Evolutionary conservation across 768 basidiomycete genomes (phyloP).

Genomic region (Fomitopsis serialis): DNA sequence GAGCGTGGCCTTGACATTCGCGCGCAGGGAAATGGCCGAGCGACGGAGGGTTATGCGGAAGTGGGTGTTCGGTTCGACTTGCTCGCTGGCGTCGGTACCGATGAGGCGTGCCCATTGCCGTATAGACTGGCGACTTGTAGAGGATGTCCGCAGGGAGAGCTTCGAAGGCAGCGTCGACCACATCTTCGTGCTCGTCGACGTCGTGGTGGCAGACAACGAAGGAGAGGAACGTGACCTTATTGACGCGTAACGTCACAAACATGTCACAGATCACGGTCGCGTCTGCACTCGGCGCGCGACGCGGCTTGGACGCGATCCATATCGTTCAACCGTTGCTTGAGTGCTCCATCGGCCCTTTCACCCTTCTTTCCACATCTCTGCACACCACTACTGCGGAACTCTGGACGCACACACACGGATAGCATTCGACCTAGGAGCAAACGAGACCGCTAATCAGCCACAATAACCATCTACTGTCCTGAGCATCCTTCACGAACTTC

Average conservation of each 20-base stretch:
- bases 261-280: background rate
- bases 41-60: slow-evolving; percentile 87
- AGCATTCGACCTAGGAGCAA: too few species aligned
- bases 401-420: too few species aligned
- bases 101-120: background rate
- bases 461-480: too few species aligned
- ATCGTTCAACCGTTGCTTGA: background rate
- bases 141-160: background rate
- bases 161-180: background rate
- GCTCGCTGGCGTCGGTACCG: background rate
- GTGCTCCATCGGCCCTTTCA: background rate
- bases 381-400: background rate
- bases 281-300: background rate
- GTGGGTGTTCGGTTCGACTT: slow-evolving; percentile 49
- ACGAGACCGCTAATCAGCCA: too few species aligned
- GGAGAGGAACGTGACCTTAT: background rate
- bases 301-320: background rate
- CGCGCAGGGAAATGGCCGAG: slow-evolving; percentile 79
- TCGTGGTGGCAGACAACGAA: too few species aligned
- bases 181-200: background rate
- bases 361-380: background rate
- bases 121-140: background rate
- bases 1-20: slow-evolving; percentile 66
- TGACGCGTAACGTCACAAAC: background rate
- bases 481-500: too few species aligned